Base-by-base conservation (phyloP, 106 monocot species). In the Hemerocallis citrina region DNA sequence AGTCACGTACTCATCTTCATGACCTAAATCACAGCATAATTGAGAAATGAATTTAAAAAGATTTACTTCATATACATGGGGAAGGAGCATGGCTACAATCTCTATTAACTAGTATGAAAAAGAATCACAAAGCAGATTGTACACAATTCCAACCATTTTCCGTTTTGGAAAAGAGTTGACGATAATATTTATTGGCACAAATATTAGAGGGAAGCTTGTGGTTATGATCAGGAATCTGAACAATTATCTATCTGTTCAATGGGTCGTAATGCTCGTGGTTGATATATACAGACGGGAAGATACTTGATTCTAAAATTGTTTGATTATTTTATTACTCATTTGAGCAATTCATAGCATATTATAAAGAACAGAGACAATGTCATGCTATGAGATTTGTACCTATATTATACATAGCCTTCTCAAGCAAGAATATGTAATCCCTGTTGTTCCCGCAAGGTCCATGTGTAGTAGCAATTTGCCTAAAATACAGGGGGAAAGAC, bases 391-490 rank as follows among this genome's bases (percentile, higher is more conserved):
- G n/a, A n/a, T n/a, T n/a, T 30, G 23, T 63, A 91, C 91, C 91
- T 57, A 91, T 85, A 58, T 74, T 71, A 50, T 38, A 67, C 73
- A 91, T 24, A 31, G 91, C 85, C 59, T 75, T 80, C 74, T 91
- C 85, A 27, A 91, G 24, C 33, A 59, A 68, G 69, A 91, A 91
- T 19, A 91, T 42, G 61, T 91, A 91, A 5, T 91, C 91, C 23
- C 82, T 79, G 68, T 86, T 91, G 72, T 91, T 82, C 17, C 91
- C 91, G 27, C 85, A 91, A 39, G 91, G 91, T 24, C 91, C 91
- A 21, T 22, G 66, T 31, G 91, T 85, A 28, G 82, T 82, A 27
- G 91, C 91, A 72, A 91, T 91, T 77, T 91, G 91, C 57, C 85
- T 91, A 74, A 30, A 64, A 57, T 10, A 17, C 7, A 32, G 32